These are phyloP conservation scores for Recurvomyces mirabilis DNA, from an alignment of 495 filamentous ascomycete species.

Conservation along the genomic window DNA sequence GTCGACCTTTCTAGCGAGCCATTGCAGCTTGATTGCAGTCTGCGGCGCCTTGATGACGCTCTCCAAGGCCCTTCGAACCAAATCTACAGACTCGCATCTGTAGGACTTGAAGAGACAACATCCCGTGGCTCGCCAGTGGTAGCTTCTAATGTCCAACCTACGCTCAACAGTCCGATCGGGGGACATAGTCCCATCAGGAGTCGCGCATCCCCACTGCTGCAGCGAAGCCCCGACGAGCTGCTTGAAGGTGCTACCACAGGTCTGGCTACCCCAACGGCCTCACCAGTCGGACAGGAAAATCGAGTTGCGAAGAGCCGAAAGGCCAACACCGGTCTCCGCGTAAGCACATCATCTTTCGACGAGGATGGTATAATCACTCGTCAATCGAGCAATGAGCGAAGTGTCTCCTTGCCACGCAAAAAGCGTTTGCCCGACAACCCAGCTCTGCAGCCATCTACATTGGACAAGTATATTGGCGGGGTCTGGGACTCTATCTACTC, in stretches of 20 bases:
- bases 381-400: not conserved
- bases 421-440: constrained; percentile 12
- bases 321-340: not conserved
- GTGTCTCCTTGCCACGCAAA: not conserved
- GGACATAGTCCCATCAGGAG: no score
- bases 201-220: no score
- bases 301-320: not conserved
- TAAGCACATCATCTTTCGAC: not conserved
- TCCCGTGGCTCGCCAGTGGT: constrained; percentile 2
- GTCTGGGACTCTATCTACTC: constrained; percentile 24
- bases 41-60: not conserved
- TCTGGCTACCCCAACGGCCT: no score
- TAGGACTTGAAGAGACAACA: not conserved
- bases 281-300: no score
- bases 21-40: constrained; percentile 11
- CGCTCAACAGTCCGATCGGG: no score
- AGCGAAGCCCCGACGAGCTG: no score
- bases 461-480: constrained; percentile 23
- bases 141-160: not conserved
- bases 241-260: no score
- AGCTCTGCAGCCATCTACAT: constrained; percentile 18
- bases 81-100: not conserved
- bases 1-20: not conserved
- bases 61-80: not conserved
- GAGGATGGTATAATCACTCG: not conserved